Evolutionary conservation across 208 protist genomes (phyloP).

Genomic region (Leishmania aethiopica): DNA sequence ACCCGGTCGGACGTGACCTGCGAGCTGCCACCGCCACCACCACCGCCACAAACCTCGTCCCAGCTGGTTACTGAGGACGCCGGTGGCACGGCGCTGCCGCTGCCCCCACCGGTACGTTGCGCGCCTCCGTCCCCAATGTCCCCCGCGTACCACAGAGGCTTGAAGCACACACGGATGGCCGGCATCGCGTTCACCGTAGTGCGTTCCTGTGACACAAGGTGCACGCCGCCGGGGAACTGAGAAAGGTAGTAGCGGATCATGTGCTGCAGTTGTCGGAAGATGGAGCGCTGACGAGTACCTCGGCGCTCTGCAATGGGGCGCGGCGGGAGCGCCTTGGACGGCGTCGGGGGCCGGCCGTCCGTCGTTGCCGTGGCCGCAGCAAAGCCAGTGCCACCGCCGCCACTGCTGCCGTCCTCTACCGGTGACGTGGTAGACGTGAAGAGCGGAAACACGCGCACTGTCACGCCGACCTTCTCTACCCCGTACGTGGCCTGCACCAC

Average conservation of each 20-base stretch:
- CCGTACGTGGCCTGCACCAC: slow-evolving; percentile 47
- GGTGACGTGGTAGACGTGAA: slow-evolving; percentile 17
- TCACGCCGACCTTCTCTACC: slow-evolving; percentile 32
- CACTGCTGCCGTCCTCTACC: neutral
- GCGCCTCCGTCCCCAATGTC: slow-evolving; percentile 4
- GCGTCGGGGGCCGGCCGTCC: slow-evolving; percentile 12
- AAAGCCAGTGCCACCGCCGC: neutral
- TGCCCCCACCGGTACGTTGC: slow-evolving; percentile 3
- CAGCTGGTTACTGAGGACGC: slow-evolving; percentile 9
- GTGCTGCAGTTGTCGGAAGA: slow-evolving; percentile 54
- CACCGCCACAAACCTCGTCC: slow-evolving; percentile 26
- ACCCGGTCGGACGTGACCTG: slow-evolving; percentile 47
- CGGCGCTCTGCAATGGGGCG: slow-evolving; percentile 8
- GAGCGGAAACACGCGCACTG: slow-evolving; percentile 44
- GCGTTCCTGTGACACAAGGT: slow-evolving; percentile 56
- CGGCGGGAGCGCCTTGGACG: neutral
- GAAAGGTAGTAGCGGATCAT: slow-evolving; percentile 55
- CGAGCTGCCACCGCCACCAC: slow-evolving; percentile 21
- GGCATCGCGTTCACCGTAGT: slow-evolving; percentile 50
- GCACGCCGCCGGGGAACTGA: slow-evolving; percentile 51
- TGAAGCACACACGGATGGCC: slow-evolving; percentile 62
- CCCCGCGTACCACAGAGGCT: slow-evolving; percentile 22
- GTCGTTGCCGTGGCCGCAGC: slow-evolving; percentile 2
- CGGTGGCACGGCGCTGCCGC: slow-evolving; percentile 8
- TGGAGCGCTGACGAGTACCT: slow-evolving; percentile 25